These are phyloP conservation scores for Rhizopus stolonifer DNA, from an alignment of 371 early-diverging fungal genomes.

Conservation along the genomic window DNA sequence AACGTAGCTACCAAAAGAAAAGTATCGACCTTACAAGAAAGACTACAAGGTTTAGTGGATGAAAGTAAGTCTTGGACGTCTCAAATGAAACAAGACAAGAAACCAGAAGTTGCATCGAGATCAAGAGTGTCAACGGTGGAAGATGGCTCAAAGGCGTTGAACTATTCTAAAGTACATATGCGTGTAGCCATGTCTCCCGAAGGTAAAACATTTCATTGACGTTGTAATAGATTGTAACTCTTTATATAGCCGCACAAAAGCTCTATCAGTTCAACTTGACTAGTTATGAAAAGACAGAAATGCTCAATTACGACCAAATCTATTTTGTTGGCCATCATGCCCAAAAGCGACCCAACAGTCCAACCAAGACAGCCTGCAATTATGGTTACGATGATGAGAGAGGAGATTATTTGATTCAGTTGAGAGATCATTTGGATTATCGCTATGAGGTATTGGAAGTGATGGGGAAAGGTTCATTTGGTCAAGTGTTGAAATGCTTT, in stretches of 20 bases:
- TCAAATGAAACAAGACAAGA: conserved; percentile 13
- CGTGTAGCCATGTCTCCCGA: conserved; percentile 45
- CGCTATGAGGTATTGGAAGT: conserved; percentile 81
- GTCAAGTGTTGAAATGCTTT: conserved; percentile 84
- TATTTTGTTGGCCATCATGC: conserved; percentile 85
- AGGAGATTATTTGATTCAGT: conserved; percentile 76
- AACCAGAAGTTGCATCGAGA: conserved; percentile 17
- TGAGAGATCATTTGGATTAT: conserved; percentile 78
- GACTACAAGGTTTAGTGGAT: conserved; percentile 26
- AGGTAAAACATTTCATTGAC: conserved; percentile 11
- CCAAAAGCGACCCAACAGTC: conserved; percentile 50
- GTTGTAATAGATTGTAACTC: not conserved
- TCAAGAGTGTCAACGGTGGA: conserved; percentile 6
- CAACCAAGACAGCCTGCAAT: conserved; percentile 51
- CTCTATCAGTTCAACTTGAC: conserved; percentile 66
- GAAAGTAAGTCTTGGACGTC: conserved; percentile 24
- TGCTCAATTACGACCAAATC: conserved; percentile 75
- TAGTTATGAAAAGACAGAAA: conserved; percentile 80
- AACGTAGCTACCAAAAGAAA: conserved; percentile 22
- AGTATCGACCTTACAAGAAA: conserved; percentile 25
- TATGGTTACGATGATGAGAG: conserved; percentile 84
- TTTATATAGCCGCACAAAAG: conserved; percentile 48
- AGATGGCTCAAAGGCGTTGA: not conserved
- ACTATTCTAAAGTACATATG: conserved; percentile 19
- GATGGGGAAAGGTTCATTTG: conserved; percentile 91